Conservation (phyloP, 805 yeast genomes). For the Candida xiaguanensis region DNA sequence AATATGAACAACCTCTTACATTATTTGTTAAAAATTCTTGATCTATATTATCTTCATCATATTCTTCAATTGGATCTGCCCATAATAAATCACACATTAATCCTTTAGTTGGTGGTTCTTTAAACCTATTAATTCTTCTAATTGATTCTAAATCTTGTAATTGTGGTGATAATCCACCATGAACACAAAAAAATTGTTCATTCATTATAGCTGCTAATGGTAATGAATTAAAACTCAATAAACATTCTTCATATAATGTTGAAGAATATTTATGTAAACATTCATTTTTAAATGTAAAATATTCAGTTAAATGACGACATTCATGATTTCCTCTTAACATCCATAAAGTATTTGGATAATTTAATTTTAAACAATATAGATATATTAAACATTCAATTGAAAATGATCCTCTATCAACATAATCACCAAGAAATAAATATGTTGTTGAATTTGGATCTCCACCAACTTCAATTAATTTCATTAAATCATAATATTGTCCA, state of each 20-base stretch:
- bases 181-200: constrained; percentile 91
- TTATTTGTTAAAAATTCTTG: constrained; percentile 59
- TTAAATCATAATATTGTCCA: constrained; percentile 88
- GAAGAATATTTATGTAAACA: constrained; percentile 78
- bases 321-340: constrained; percentile 94
- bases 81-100: constrained; percentile 91
- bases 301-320: constrained; percentile 87
- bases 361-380: constrained; percentile 74
- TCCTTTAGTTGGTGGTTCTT: constrained; percentile 92
- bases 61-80: constrained; percentile 94
- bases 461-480: constrained; percentile 90
- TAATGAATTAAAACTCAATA: constrained; percentile 76
- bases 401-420: constrained; percentile 91
- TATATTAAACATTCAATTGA: constrained; percentile 79
- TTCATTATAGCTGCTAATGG: constrained; percentile 94
- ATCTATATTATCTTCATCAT: constrained; percentile 47
- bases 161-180: constrained; percentile 93
- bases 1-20: constrained; percentile 89
- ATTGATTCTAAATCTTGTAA: constrained; percentile 67
- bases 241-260: constrained; percentile 65
- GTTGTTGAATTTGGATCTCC: constrained; percentile 79
- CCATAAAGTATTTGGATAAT: constrained; percentile 70
- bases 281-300: constrained; percentile 89
- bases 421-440: constrained; percentile 87
- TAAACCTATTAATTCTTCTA: constrained; percentile 67